Conservation (phyloP, 208 protist genomes). For the Trypanosoma mega region DNA sequence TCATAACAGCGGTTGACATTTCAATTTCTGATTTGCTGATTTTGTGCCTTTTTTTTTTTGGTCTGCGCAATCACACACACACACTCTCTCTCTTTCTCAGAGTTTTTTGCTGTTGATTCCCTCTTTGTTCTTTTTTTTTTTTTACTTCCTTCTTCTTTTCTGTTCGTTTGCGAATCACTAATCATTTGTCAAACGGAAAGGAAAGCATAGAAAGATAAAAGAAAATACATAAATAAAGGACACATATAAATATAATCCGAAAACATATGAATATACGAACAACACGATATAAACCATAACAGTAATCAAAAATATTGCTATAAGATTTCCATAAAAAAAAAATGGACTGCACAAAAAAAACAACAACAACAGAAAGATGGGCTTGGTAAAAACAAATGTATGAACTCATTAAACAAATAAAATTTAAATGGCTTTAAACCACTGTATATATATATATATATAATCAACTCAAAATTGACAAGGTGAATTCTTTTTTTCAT, state of each 20-base stretch:
- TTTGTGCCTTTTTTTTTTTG: neutral
- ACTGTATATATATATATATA: conserved; percentile 11
- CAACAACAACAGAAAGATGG: conserved; percentile 20
- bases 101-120: too few species aligned
- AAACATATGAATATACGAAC: conserved; percentile 2
- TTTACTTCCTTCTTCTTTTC: conserved; percentile 3
- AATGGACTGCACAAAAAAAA: neutral
- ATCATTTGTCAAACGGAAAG: neutral
- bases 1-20: neutral
- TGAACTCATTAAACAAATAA: neutral
- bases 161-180: neutral
- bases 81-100: too few species aligned
- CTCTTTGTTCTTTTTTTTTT: neutral
- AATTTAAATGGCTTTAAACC: neutral
- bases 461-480: neutral
- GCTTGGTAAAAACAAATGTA: conserved; percentile 5
- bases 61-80: too few species aligned
- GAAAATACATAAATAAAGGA: neutral
- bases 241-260: conserved; percentile 7
- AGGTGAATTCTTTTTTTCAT: neutral
- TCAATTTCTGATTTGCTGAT: neutral
- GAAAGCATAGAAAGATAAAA: neutral
- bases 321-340: conserved; percentile 7
- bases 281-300: neutral
- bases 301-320: too few species aligned